Evolutionary conservation across 352 stramenopile species (phyloP), one percentile per base, ranked within the genome.

Genomic region (Globisporangium yorkense): DNA sequence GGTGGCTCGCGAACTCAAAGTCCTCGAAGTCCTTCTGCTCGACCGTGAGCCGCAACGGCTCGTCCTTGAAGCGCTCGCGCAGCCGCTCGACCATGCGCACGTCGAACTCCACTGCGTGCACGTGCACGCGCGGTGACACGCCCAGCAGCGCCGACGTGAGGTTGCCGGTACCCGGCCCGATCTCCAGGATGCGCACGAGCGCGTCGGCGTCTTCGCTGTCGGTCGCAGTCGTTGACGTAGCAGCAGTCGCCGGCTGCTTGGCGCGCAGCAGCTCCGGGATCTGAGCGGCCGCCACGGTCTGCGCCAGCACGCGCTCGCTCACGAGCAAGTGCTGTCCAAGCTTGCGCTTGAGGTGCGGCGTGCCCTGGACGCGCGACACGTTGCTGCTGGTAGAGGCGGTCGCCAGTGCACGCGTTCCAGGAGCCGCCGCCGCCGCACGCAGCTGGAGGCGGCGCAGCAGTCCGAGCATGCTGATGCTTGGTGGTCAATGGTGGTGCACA

Each of bases 161-260:
- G 55, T 96, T 96, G 51, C 86, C 86, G 7, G 84, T 96, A 16
- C 86, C 86, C 0, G 86, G 84, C 13, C 86, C 86, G 52, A 96
- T 88, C 63, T 96, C 86, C 27, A 96, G 73, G 39, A 96, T 75
- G n/a, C 70, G 76, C 44, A 87, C 58, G 18, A 54, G 44, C 1
- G 54, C 13, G 8, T 57, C 15, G 16, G 16, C 33, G 18, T 20
- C 48, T 7, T 64, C 10, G 5, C 10, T 31, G n/a, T 3, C 58
- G 39, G 29, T 54, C 13, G 31, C 47, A 37, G 48, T 29, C 3
- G 24, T 27, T 27, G 24, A 27, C 24, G 24, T 27, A 27, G 24
- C 24, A 27, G 24, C 24, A 37, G 48, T 29, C 3, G 20, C 33
- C 15, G 59, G 16, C 29, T 61, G 16, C 20, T 84, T 62, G 31